Evolutionary conservation across 306 rosid species (phyloP).

Genomic region (Inga oerstediana): DNA sequence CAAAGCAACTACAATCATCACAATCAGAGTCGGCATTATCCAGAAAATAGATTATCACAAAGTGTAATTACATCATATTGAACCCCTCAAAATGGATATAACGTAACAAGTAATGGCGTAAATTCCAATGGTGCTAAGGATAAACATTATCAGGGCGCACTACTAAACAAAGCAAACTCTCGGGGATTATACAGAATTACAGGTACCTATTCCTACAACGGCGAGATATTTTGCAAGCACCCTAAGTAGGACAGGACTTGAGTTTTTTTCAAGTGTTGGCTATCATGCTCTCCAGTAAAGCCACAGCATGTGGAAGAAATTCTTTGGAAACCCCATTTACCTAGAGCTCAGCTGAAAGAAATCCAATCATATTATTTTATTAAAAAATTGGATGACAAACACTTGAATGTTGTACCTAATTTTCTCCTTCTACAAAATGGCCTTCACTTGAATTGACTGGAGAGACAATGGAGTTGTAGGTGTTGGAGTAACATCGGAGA

Average conservation of each 20-base stretch:
- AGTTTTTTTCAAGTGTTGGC: too few species aligned
- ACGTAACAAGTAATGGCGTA: too few species aligned
- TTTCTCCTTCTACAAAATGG: slow-evolving; percentile 39
- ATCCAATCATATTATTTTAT: neutral
- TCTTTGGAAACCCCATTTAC: neutral
- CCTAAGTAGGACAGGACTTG: too few species aligned
- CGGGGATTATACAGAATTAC: neutral
- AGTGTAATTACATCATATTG: too few species aligned
- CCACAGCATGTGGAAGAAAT: neutral
- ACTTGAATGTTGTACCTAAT: neutral
- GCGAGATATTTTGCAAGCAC: too few species aligned
- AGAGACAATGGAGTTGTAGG: slow-evolving; percentile 52
- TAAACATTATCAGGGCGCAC: neutral
- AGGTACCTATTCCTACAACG: neutral
- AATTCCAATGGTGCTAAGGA: neutral
- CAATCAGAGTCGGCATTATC: too few species aligned
- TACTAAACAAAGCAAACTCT: neutral
- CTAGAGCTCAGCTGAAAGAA: neutral
- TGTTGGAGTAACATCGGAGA: slow-evolving; percentile 69
- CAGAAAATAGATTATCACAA: too few species aligned
- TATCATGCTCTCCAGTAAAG: neutral
- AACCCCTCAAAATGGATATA: too few species aligned
- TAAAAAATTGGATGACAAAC: too few species aligned
- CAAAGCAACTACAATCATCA: neutral
- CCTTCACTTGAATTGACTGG: slow-evolving; percentile 88